Evolutionary conservation across 768 basidiomycete genomes (phyloP), one percentile per base, ranked within the genome.

Genomic region (Lenzites betulinus): DNA sequence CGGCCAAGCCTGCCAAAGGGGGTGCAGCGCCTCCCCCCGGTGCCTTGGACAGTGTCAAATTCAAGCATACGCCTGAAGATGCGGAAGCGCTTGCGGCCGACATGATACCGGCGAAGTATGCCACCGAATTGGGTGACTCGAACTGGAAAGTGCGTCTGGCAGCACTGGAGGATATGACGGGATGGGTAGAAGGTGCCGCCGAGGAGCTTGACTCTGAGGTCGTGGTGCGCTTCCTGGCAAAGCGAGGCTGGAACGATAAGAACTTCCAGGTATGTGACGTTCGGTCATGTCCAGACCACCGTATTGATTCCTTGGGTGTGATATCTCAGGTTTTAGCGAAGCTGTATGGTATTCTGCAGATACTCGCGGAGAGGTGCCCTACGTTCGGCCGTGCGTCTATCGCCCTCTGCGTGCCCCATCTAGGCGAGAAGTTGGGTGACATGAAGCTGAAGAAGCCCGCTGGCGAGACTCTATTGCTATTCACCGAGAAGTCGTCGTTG

Each of bases 191-290:
- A 59, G 82, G 79, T 0, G 80, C 82, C 28, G 81, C 86, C 13
- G 79, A 83, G 35, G 78, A 80, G 0, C 75, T 92, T 1, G 96
- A 99, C 65, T 86, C 89, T 13, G 97, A 99, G 73, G 85, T 99
- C 5, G 68, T 99, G 38, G 84, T 98, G 20, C 82, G 96, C 25
- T 88, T 90, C 65, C 75, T 98, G 60, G 88, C 84, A 3, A 98
- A 96, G 79, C 93, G 92, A 64, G 94, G 95, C 2, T 98, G 94
- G 95, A 83, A 81, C n/a, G 97, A 99, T 77, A 98, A 97, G 80
- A 99, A 98, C 69, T 99, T 99, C 66, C 96, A 99, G 78, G 95
- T 91, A 60, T 15, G 53, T 48, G 30, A 33, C 11, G 11, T 11
- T 33, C 30, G 30, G 30, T 11, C 30, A 33, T 33, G 30, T 33